These are phyloP conservation scores for Chlamydomonas reinhardtii DNA, from an alignment of 163 green algal genomes.

Conservation along the genomic window DNA sequence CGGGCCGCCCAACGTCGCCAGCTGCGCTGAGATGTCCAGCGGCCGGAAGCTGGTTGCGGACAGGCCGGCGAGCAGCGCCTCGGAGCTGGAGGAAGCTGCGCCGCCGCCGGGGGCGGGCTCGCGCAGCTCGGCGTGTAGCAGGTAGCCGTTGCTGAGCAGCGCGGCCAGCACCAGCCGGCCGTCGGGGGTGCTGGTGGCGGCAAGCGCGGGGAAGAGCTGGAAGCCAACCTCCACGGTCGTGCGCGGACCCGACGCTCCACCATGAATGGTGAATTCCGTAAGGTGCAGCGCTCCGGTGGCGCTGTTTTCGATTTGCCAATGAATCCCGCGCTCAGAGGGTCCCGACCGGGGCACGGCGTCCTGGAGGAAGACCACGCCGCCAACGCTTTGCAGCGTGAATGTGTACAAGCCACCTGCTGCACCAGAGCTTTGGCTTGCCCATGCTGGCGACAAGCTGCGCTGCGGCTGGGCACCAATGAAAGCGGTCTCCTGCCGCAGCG, in stretches of 20 bases:
- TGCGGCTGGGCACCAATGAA: conserved; percentile 18
- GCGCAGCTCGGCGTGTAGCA: not conserved
- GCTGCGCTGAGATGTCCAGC: conserved; percentile 40
- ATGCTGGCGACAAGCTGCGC: conserved; percentile 11
- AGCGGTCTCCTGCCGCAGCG: conserved; percentile 27
- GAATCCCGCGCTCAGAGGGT: conserved; percentile 30
- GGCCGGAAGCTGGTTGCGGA: not conserved
- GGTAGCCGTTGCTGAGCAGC: conserved; percentile 44
- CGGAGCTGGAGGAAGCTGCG: not conserved
- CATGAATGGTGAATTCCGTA: conserved; percentile 22
- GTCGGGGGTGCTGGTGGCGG: conserved; percentile 20
- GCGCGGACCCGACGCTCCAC: not conserved
- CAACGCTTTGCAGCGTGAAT: conserved; percentile 50
- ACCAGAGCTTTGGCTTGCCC: not conserved
- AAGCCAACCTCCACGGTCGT: conserved; percentile 29
- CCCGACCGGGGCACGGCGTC: conserved; percentile 12
- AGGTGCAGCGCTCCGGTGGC: conserved; percentile 46
- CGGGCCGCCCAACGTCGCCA: conserved; percentile 27
- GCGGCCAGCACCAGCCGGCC: conserved; percentile 37
- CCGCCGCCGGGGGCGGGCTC: not conserved
- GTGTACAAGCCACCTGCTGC: not conserved
- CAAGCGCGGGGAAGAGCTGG: conserved; percentile 57
- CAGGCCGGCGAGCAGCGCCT: not conserved
- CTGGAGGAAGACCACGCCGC: conserved; percentile 15
- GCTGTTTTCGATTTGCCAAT: conserved; percentile 58